Conservation (phyloP, 768 basidiomycete species). For the Sporobolomyces phaffii region DNA sequence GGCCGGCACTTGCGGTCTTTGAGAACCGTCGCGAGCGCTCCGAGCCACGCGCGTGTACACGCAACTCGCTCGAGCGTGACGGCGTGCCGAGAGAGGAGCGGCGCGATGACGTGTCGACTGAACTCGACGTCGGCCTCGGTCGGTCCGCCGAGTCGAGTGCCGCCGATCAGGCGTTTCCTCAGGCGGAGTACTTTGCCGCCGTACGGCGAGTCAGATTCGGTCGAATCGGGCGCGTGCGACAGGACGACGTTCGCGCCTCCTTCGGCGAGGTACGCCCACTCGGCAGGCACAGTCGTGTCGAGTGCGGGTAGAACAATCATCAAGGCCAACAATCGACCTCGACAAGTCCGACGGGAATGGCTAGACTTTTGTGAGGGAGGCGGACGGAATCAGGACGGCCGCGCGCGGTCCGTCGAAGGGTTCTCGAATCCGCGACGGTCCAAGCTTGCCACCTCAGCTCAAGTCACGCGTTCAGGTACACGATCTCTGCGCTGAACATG, state of each 20-base stretch:
- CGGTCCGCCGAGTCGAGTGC: constrained; percentile 31
- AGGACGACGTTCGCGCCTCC: constrained; percentile 90
- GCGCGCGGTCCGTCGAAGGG: too few species aligned
- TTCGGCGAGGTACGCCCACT: constrained; percentile 85
- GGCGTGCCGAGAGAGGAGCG: constrained; percentile 58
- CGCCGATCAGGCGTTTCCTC: constrained; percentile 54
- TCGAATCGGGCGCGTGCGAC: constrained; percentile 65
- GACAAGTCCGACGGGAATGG: too few species aligned
- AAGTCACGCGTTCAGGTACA: too few species aligned
- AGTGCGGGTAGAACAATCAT: too few species aligned
- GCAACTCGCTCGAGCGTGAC: constrained; percentile 50
- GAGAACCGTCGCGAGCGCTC: constrained; percentile 50
- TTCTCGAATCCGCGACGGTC: too few species aligned
- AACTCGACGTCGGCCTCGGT: constrained; percentile 54
- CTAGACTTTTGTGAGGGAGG: too few species aligned
- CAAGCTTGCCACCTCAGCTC: too few species aligned
- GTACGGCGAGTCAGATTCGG: constrained; percentile 50
- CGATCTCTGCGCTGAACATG: too few species aligned
- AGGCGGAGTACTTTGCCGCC: constrained; percentile 67
- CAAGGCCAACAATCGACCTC: too few species aligned
- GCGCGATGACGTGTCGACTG: constrained; percentile 59
- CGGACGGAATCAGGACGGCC: too few species aligned
- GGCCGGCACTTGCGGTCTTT: constrained; percentile 56
- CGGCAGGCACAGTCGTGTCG: too few species aligned
- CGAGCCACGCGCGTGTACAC: constrained; percentile 56